phyloP scores from a whole-genome alignment of 305 asterid species.

The Ajuga reptans region DNA sequence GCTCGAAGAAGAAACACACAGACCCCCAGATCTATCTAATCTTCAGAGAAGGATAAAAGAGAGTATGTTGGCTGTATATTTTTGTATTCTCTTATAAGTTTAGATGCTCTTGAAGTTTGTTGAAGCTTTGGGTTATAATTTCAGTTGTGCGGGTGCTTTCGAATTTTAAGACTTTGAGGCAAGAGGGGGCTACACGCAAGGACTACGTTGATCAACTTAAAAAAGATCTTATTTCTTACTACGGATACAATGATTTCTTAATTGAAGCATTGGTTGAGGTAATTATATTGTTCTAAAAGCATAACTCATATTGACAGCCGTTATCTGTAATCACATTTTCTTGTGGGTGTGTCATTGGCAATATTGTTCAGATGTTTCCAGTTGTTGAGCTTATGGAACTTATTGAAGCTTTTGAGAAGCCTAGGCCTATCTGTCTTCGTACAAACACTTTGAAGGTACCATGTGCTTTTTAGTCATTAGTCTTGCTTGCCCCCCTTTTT shows the following conservation, averaged over 20 bases:
- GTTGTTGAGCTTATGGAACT: slow-evolving; percentile 86
- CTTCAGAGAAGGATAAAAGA: slow-evolving; percentile 85
- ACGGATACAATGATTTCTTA: slow-evolving; percentile 77
- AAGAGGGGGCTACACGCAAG: slow-evolving; percentile 61
- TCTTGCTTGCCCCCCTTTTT: neutral
- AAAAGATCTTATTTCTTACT: slow-evolving; percentile 60
- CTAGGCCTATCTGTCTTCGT: slow-evolving; percentile 76
- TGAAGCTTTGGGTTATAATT: slow-evolving; percentile 20
- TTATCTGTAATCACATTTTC: slow-evolving; percentile 4
- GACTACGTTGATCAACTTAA: slow-evolving; percentile 68
- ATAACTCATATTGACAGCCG: neutral
- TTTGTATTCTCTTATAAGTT: neutral
- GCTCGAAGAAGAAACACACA: slow-evolving; percentile 67
- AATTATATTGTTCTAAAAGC: slow-evolving; percentile 15
- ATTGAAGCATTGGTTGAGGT: slow-evolving; percentile 85
- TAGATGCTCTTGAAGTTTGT: slow-evolving; percentile 3
- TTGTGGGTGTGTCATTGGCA: slow-evolving; percentile 19
- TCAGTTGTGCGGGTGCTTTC: slow-evolving; percentile 86
- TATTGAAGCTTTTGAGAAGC: slow-evolving; percentile 91
- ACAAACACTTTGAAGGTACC: slow-evolving; percentile 82
- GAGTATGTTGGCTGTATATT: slow-evolving; percentile 37
- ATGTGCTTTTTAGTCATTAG: neutral
- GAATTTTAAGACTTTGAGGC: slow-evolving; percentile 64
- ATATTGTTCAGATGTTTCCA: slow-evolving; percentile 62
- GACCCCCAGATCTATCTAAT: slow-evolving; percentile 75